phyloP scores from a whole-genome alignment of 257 asterid species.

The Solanum tarijense region DNA sequence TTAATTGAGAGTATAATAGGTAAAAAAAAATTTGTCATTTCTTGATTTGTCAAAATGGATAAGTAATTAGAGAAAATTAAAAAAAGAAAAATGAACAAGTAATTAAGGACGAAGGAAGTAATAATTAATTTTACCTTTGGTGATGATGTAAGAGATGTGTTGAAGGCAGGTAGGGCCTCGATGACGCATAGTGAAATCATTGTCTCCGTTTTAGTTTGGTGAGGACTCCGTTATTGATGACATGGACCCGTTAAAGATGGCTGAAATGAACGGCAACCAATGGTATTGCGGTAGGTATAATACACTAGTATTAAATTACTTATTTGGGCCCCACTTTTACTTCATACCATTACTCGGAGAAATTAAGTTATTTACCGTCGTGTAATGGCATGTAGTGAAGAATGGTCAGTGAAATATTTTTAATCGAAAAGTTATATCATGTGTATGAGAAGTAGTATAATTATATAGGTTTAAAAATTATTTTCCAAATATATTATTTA shows the following conservation, averaged over 20 bases:
- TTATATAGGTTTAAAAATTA: no score
- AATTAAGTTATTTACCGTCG: background rate
- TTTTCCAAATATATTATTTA: no score
- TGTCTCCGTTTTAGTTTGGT: background rate
- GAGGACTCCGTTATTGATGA: background rate
- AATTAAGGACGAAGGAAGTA: no score
- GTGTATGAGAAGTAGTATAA: no score
- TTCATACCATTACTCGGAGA: slow-evolving; percentile 2
- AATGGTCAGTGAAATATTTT: background rate
- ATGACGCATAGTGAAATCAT: background rate
- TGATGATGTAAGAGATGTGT: background rate
- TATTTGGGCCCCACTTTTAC: slow-evolving; percentile 3
- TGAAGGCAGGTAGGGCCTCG: background rate
- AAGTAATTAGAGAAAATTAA: no score
- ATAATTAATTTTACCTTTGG: background rate
- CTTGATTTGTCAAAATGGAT: no score
- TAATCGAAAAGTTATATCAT: no score
- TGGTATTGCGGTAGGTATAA: slow-evolving; percentile 38
- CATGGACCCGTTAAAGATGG: slow-evolving; percentile 10
- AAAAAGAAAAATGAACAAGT: no score
- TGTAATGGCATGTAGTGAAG: background rate
- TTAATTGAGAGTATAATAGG: no score
- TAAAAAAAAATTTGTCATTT: no score
- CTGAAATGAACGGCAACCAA: slow-evolving; percentile 35
- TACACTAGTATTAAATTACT: background rate